Conservation (phyloP, 176 grass and related monocot genomes). For the Neostapfia colusana region DNA sequence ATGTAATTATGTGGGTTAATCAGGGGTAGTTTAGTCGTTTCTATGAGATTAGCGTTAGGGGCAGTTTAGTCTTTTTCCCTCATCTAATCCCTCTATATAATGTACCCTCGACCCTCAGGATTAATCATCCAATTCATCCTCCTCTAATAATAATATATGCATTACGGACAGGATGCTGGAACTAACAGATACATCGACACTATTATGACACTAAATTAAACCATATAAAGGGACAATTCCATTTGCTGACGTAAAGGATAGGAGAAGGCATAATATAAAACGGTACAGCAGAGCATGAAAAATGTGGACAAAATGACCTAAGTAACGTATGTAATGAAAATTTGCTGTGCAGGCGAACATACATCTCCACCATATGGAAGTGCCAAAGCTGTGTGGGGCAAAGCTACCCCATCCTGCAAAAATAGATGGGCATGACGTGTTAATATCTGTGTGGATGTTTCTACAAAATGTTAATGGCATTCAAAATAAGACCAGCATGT, state of each 20-base stretch:
- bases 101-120: no score
- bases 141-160: no score
- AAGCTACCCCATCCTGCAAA: conserved; percentile 97
- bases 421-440: background rate
- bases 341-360: conserved; percentile 30
- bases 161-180: conserved; percentile 1
- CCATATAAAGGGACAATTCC: background rate
- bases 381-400: conserved; percentile 75
- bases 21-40: no score
- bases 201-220: background rate
- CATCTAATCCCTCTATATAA: no score
- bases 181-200: conserved; percentile 7
- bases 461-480: conserved; percentile 4
- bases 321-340: conserved; percentile 1
- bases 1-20: no score
- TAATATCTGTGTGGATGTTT: conserved; percentile 18
- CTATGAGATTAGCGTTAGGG: no score
- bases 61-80: no score
- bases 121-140: no score
- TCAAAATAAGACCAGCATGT: conserved; percentile 15
- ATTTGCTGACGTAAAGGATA: background rate
- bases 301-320: conserved; percentile 15
- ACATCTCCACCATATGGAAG: conserved; percentile 94
- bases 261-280: background rate
- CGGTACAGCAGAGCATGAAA: conserved; percentile 1